phyloP scores from a whole-genome alignment of 257 asterid genomes.

The Solanum pinnatisectum region DNA sequence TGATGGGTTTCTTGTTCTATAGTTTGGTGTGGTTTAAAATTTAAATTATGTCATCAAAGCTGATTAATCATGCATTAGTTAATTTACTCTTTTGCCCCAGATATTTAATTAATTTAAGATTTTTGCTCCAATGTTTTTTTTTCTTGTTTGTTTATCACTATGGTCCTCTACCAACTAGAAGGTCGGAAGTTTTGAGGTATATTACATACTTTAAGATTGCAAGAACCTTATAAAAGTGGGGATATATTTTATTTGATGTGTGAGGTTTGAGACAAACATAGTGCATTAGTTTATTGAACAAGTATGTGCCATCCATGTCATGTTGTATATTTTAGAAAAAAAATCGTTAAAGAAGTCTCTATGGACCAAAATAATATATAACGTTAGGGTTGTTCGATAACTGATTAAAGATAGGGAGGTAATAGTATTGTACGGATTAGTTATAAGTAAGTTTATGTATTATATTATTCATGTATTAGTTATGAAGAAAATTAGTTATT shows the following conservation, averaged over 20 bases:
- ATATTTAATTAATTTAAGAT: not conserved
- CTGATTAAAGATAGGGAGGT: not conserved
- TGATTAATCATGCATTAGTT: not conserved
- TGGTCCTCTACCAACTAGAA: not conserved
- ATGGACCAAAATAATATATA: too few species aligned
- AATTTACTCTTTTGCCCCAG: not conserved
- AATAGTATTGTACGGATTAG: too few species aligned
- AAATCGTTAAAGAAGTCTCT: not conserved
- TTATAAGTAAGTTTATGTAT: too few species aligned
- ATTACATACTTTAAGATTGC: not conserved
- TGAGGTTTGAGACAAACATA: not conserved
- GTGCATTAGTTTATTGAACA: not conserved
- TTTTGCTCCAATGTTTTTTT: not conserved
- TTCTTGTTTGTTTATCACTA: not conserved
- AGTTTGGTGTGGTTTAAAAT: not conserved
- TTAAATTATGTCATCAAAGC: not conserved
- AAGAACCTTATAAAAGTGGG: not conserved
- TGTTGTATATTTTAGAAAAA: not conserved
- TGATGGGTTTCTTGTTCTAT: not conserved
- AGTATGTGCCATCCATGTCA: not conserved
- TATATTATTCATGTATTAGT: too few species aligned
- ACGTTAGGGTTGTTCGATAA: too few species aligned
- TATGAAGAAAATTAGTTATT: too few species aligned
- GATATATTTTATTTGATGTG: not conserved
- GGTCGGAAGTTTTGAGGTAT: not conserved